These are phyloP conservation scores for Hyphodiscus sp. DNA, from an alignment of 2,329 filamentous ascomycete genomes.

Conservation along the genomic window DNA sequence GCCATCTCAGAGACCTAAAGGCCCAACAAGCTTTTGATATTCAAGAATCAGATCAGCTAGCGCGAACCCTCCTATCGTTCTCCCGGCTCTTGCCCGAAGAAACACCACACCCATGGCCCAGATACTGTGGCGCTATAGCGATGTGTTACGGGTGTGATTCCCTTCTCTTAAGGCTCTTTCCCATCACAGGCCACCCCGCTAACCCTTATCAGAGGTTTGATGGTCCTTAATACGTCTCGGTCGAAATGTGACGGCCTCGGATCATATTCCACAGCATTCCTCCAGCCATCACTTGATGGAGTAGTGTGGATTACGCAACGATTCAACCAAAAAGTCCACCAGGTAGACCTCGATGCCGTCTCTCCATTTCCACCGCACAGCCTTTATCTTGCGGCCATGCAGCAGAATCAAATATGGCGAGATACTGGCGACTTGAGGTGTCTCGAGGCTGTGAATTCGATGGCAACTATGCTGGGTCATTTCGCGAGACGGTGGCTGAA, in stretches of 20 bases:
- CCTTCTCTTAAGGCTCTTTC: not conserved
- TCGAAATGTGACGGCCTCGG: not conserved
- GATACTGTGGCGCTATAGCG: conserved; percentile 17
- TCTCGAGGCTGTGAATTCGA: conserved; percentile 1
- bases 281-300: conserved; percentile 6
- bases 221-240: conserved; percentile 12
- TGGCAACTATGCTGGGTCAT: conserved; percentile 9
- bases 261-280: conserved; percentile 6
- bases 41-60: conserved; percentile 14
- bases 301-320: conserved; percentile 2
- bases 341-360: conserved; percentile 11
- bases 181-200: not conserved
- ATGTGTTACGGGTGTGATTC: conserved; percentile 16
- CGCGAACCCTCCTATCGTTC: conserved; percentile 15
- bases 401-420: conserved; percentile 8
- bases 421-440: conserved; percentile 9
- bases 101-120: conserved; percentile 15
- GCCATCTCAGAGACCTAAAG: conserved; percentile 5
- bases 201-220: conserved; percentile 8
- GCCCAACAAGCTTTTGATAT: not conserved
- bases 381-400: conserved; percentile 2
- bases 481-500: conserved; percentile 13
- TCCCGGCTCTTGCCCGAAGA: conserved; percentile 17
- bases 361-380: conserved; percentile 13
- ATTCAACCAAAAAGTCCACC: conserved; percentile 8